Conservation (phyloP, 345 rosid species). For the Eucalyptus urophylla region DNA sequence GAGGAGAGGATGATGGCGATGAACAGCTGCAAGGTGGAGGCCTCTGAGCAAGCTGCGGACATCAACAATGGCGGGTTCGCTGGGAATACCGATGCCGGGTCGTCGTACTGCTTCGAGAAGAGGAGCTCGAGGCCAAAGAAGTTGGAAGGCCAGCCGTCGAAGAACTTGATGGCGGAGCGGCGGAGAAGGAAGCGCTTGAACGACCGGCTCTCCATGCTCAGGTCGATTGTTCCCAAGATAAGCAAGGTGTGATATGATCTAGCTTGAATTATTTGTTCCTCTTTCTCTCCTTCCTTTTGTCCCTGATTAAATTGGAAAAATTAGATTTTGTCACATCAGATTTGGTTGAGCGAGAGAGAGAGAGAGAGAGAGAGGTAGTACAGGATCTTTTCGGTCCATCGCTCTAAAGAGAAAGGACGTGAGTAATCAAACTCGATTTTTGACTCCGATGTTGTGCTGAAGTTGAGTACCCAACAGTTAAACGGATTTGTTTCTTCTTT, state of each 20-base stretch:
- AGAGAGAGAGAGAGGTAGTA: background rate
- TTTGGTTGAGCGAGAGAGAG: background rate
- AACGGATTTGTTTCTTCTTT: background rate
- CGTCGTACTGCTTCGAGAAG: background rate
- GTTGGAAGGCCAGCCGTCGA: conserved; percentile 81
- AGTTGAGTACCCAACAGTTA: background rate
- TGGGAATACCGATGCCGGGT: background rate
- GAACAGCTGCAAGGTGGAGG: background rate
- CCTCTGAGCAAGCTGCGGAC: background rate
- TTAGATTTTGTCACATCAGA: background rate
- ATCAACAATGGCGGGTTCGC: background rate
- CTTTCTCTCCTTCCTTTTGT: background rate
- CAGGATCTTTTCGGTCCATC: conserved; percentile 1
- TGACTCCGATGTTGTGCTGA: background rate
- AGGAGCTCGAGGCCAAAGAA: conserved; percentile 13
- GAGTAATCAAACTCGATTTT: background rate
- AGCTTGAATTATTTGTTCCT: background rate
- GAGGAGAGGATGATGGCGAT: conserved; percentile 16
- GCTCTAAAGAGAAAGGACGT: background rate
- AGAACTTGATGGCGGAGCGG: conserved; percentile 87
- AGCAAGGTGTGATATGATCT: conserved; percentile 48
- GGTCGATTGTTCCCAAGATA: conserved; percentile 94
- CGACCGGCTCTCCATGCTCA: conserved; percentile 76
- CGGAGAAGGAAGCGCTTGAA: conserved; percentile 78
- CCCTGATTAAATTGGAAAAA: background rate